Percentiles rank a stretch among this genome's conserved stretches.
phyloP scores from a whole-genome alignment of 208 protist species.

The Wallacemonas rigidus region DNA sequence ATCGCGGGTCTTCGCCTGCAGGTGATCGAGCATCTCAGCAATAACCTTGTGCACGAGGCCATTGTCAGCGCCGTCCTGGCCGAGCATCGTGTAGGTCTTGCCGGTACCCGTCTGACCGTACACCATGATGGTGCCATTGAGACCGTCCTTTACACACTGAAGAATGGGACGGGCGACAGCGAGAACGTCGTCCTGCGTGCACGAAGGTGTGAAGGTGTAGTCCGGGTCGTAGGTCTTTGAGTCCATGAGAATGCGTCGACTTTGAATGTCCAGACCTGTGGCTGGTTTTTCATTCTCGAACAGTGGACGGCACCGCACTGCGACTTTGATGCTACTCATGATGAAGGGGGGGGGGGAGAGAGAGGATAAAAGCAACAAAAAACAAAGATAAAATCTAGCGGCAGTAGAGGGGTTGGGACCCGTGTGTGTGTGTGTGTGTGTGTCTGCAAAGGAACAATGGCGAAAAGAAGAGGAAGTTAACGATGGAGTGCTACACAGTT shows the following conservation, averaged over 20 bases:
- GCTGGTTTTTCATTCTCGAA: slow-evolving; percentile 76
- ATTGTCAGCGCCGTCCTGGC: slow-evolving; percentile 46
- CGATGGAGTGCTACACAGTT: not conserved
- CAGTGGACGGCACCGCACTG: slow-evolving; percentile 81
- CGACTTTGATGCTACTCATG: slow-evolving; percentile 90
- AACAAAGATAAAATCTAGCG: slow-evolving; percentile 9
- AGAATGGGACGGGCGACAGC: slow-evolving; percentile 83
- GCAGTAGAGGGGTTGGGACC: not conserved
- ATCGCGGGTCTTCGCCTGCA: slow-evolving; percentile 80
- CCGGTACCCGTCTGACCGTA: slow-evolving; percentile 96
- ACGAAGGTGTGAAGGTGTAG: slow-evolving; percentile 65
- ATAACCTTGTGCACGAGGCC: slow-evolving; percentile 93
- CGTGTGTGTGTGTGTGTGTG: not conserved
- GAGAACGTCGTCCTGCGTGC: slow-evolving; percentile 88
- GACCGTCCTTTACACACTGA: slow-evolving; percentile 87
- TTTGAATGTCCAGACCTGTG: slow-evolving; percentile 78
- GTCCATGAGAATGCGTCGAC: slow-evolving; percentile 82
- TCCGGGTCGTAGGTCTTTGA: slow-evolving; percentile 91
- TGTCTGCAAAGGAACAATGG: not conserved
- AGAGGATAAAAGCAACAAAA: slow-evolving; percentile 6
- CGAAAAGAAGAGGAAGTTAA: not conserved
- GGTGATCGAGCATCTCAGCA: slow-evolving; percentile 89
- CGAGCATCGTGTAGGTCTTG: slow-evolving; percentile 97
- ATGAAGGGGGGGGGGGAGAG: not conserved
- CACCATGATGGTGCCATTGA: slow-evolving; percentile 93